Evolutionary conservation across 1,284 basidiomycete genomes (phyloP).

Genomic region (Irpex lacteus): DNA sequence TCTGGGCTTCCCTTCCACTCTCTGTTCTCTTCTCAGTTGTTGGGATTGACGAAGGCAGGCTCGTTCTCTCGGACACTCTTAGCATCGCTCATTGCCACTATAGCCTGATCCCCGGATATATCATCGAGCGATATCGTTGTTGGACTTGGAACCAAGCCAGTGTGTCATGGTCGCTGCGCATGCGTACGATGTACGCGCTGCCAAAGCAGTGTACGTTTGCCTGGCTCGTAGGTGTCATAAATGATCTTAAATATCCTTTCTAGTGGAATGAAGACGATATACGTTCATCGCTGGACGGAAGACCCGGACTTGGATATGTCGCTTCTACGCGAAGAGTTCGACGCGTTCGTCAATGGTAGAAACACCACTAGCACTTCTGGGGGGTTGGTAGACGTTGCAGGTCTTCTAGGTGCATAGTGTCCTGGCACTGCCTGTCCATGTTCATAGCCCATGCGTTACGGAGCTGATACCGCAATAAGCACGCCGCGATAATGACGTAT

Average conservation of each 20-base stretch:
- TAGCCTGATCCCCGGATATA: not conserved
- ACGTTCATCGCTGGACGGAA: not conserved
- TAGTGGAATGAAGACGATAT: not conserved
- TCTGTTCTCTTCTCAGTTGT: not conserved
- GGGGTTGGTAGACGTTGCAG: not conserved
- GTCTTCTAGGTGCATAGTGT: not conserved
- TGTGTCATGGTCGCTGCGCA: not conserved
- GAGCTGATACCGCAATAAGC: not conserved
- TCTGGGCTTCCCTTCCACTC: not conserved
- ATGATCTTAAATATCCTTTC: not conserved
- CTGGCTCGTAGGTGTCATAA: too few species aligned
- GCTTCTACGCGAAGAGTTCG: not conserved
- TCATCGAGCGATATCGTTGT: not conserved
- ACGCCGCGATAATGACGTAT: not conserved
- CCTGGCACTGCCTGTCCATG: too few species aligned
- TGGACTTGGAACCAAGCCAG: not conserved
- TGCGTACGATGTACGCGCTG: not conserved
- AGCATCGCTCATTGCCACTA: not conserved
- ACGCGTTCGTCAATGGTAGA: slow-evolving; percentile 3
- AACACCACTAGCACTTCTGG: not conserved
- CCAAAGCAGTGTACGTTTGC: not conserved
- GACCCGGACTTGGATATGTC: not conserved
- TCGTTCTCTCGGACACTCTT: not conserved
- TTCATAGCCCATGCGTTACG: not conserved
- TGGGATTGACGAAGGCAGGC: not conserved